Base-by-base conservation (phyloP, 441 rosid genomes). In the California macrophylla region DNA sequence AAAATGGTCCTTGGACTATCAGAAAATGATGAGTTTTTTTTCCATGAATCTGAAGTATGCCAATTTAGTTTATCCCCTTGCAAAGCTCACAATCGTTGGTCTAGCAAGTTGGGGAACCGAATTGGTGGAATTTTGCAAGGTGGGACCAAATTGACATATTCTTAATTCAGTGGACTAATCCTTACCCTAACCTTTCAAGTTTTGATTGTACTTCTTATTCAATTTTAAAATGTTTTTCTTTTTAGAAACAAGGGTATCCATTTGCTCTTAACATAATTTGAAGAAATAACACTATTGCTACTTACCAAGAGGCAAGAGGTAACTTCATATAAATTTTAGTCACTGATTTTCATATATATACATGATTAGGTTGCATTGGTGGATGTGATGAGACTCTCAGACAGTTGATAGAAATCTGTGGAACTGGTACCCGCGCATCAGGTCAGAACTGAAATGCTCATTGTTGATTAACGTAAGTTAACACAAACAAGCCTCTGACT, bases 341-440 rank as follows among this genome's bases (percentile, higher is more conserved):
- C 24, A 20, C 24, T 6, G 67, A 71, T 36, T 75, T 68, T 68
- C 34, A 66, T 77, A 21, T 77, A 21, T 32, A 54, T 67, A 28
- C 64, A 2, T 68, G 45, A 65, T 70, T 83, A 93, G 98, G 98
- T 74, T 91, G 98, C 79, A 77, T 93, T 66, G 98, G 98, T 75
- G 96, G 96, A 56, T 93, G 98, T 68, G 98, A 93, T 74, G 90
- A 83, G 50, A 87, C 77, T 36, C 90, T 89, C 38, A 89, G 81
- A 69, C 92, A 91, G 75, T 76, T 93, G 78, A 87, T 76, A 76
- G 96, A 91, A 75, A 89, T 89, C 66, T 93, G 98, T 77, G 98
- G 97, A 82, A 91, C 97, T 36, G 98, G 97, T 69, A 81, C 92
- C 52, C 94, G 97, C 40, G 71, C 77, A 79, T 82, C 88, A 91